phyloP scores from a whole-genome alignment of 768 basidiomycete species.

The Mycena filopes region DNA sequence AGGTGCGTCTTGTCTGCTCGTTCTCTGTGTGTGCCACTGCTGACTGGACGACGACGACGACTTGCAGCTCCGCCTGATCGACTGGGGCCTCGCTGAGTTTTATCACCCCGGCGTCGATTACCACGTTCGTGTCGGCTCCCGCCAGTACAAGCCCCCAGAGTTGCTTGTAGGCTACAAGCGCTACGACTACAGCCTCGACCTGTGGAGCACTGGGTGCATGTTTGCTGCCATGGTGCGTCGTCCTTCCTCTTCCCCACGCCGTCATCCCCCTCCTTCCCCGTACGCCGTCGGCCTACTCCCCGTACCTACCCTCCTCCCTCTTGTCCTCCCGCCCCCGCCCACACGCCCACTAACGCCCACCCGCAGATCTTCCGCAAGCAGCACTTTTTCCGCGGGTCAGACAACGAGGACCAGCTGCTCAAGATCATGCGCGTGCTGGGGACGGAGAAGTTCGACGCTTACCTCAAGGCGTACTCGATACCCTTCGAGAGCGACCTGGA shows the following conservation, averaged over 20 bases:
- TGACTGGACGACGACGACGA: not conserved
- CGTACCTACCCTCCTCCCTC: no score
- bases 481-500: conserved; percentile 73
- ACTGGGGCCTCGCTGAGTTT: conserved; percentile 84
- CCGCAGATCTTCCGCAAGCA: conserved; percentile 76
- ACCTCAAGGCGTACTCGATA: conserved; percentile 68
- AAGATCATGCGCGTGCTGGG: conserved; percentile 74
- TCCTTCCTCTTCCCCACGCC: not conserved
- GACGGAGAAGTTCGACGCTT: conserved; percentile 71
- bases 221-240: conserved; percentile 73
- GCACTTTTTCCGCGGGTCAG: conserved; percentile 77
- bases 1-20: conserved; percentile 54
- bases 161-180: conserved; percentile 76
- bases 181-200: conserved; percentile 78
- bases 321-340: no score
- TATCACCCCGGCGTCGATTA: conserved; percentile 78
- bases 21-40: not conserved
- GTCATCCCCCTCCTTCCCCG: no score
- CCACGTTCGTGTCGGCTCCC: conserved; percentile 72
- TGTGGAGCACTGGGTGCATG: conserved; percentile 85
- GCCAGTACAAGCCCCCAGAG: conserved; percentile 74
- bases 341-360: not conserved
- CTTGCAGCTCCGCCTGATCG: conserved; percentile 65
- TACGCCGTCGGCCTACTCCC: no score
- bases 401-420: conserved; percentile 80